These are phyloP conservation scores for Lenwebbia sp. DNA, from an alignment of 345 rosid genomes.

Conservation along the genomic window DNA sequence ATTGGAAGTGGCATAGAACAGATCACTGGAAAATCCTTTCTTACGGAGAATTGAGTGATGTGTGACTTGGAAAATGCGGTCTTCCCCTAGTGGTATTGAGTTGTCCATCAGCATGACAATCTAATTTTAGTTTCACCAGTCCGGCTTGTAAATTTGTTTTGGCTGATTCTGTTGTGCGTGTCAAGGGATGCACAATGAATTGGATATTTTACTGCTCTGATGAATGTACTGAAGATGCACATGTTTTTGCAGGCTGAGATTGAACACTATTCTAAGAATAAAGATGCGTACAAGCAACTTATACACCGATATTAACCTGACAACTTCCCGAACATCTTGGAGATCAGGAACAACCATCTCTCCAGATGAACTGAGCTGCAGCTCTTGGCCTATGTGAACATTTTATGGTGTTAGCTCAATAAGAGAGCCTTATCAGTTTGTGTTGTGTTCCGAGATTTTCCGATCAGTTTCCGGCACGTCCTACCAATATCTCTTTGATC, in stretches of 20 bases:
- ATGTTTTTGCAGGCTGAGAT: slow-evolving; percentile 41
- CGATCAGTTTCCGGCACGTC: background rate
- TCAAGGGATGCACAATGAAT: background rate
- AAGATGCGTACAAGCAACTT: slow-evolving; percentile 67
- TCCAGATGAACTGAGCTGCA: background rate
- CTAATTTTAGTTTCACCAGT: background rate
- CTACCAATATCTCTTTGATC: background rate
- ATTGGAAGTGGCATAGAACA: background rate
- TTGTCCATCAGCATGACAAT: background rate
- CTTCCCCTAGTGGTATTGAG: background rate
- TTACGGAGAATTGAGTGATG: background rate
- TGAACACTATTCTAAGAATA: slow-evolving; percentile 41
- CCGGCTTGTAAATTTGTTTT: background rate
- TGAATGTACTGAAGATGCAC: background rate
- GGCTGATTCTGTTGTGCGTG: background rate
- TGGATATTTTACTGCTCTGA: background rate
- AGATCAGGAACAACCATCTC: background rate
- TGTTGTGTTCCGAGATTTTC: background rate
- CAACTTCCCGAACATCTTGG: background rate
- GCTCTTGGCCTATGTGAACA: background rate
- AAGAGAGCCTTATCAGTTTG: background rate
- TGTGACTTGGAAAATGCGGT: background rate
- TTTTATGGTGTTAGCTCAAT: background rate
- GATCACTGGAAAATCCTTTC: background rate
- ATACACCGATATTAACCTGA: slow-evolving; percentile 55